A percentile compares a stretch with the other conserved stretches of the same genome.
phyloP scores from a whole-genome alignment of 192 early-diverging fungal species.

The Chytriomyces hyalinus region DNA sequence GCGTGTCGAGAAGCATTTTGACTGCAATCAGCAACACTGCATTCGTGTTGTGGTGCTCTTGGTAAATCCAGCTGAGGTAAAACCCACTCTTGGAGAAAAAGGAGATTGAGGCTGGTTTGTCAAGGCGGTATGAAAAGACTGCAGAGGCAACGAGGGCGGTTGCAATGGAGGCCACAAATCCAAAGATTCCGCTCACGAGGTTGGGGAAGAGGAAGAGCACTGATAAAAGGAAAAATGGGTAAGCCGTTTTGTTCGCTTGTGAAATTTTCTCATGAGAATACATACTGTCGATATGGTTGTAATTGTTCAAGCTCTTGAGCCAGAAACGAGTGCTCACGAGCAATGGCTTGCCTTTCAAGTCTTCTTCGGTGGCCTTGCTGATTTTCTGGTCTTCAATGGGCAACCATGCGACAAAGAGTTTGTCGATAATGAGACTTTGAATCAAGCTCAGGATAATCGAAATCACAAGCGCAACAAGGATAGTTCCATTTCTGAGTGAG shows the following conservation, averaged over 20 bases:
- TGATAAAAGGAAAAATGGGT: background rate
- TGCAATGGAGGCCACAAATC: background rate
- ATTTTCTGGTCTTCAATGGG: too few relatives aligned
- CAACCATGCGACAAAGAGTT: constrained; percentile 10
- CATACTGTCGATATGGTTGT: constrained; percentile 30
- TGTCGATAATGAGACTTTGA: constrained; percentile 3
- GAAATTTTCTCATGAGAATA: background rate
- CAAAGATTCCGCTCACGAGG: constrained; percentile 16
- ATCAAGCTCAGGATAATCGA: constrained; percentile 1
- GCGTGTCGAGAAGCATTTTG: background rate
- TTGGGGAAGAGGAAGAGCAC: constrained; percentile 22
- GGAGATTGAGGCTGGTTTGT: constrained; percentile 1
- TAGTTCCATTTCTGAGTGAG: constrained; percentile 11
- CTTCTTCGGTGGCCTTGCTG: background rate
- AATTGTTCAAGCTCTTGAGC: constrained; percentile 1
- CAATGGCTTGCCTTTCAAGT: background rate
- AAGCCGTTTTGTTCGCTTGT: background rate
- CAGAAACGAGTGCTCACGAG: constrained; percentile 15
- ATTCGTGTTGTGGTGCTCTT: too few relatives aligned
- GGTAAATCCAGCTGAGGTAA: background rate
- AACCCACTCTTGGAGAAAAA: background rate
- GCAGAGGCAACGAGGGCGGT: constrained; percentile 1
- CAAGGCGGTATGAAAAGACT: constrained; percentile 14
- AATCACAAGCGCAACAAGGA: constrained; percentile 7
- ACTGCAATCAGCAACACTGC: too few relatives aligned